phyloP scores from a whole-genome alignment of 805 yeast species.

The Phaffomyces thermotolerans region DNA sequence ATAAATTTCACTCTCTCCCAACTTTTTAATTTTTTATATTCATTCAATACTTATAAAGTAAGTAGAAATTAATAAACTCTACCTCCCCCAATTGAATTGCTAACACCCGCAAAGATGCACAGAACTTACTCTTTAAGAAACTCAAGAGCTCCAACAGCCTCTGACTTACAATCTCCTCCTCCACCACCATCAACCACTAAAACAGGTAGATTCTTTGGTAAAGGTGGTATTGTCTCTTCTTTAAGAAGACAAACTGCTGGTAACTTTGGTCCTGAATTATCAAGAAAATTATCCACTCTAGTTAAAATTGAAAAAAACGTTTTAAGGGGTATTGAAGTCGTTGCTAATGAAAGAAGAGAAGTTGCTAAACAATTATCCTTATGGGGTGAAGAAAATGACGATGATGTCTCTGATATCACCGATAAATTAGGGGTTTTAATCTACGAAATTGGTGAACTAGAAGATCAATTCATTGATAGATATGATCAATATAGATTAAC shows the following conservation, averaged over 20 bases:
- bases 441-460: slow-evolving; percentile 79
- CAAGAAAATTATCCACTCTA: slow-evolving; percentile 64
- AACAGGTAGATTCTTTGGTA: slow-evolving; percentile 79
- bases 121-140: slow-evolving; percentile 97
- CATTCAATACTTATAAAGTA: background rate
- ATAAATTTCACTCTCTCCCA: background rate
- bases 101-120: slow-evolving; percentile 52
- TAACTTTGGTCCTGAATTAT: slow-evolving; percentile 70
- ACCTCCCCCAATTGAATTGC: background rate
- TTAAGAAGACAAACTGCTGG: slow-evolving; percentile 72
- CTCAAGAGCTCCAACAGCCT: slow-evolving; percentile 93
- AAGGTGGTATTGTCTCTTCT: slow-evolving; percentile 51
- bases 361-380: slow-evolving; percentile 76
- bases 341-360: slow-evolving; percentile 70
- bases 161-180: slow-evolving; percentile 88
- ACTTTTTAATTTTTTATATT: background rate
- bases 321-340: slow-evolving; percentile 69
- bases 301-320: slow-evolving; percentile 80
- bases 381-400: slow-evolving; percentile 87
- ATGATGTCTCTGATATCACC: slow-evolving; percentile 79
- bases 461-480: slow-evolving; percentile 79
- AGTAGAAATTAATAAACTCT: too few relatives aligned
- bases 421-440: slow-evolving; percentile 81
- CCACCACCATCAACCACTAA: slow-evolving; percentile 93
- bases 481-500: slow-evolving; percentile 84